Base-by-base conservation (phyloP, 2,329 filamentous ascomycete species). In the Fusarium verrucosum region DNA sequence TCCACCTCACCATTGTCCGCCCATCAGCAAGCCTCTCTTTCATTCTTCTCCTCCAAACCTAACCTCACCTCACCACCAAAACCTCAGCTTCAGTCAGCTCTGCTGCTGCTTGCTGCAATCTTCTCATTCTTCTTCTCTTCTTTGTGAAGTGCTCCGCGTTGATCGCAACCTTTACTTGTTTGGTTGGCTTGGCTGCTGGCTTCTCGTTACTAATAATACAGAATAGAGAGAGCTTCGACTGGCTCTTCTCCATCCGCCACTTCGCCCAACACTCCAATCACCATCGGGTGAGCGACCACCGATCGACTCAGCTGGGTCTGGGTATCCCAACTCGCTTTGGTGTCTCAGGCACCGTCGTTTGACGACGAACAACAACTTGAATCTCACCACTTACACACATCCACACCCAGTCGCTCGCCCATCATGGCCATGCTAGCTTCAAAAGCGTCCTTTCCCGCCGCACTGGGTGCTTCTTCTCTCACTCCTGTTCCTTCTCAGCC, bases 361-460 rank as follows among this genome's bases (percentile, higher is more conserved):
- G 35, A 42, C 57, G 42, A 57, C 54, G 22, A 59, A 57, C 50
- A 44, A 17, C 40, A 37, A 37, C 33, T 38, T 45, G 30, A 41
- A 53, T n/a, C 26, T 40, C 19, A 54, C 38, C 28, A 49, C 22
- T 44, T 43, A 37, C 56, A 33, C 43, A 38, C 40, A 46, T 23
- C 40, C 10, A 37, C 58, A 45, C 35, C 36, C 38, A 37, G 40
- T 25, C 23, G 43, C 43, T 25, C 23, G 43, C 41, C 46, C 57
- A 58, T 13, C 30, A 92, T 93, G 91, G 88, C 91, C 72, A 91
- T 93, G 87, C 80, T 94, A 73, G 91, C 91, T 67, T 87, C 90
- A 60, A 92, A 93, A 76, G 82, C 89, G 70, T 83, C 89, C 38
- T 92, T 89, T 74, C 83, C 89, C 68, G 75, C 83, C n/a, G 79